Evolutionary conservation across 192 early-diverging fungal genomes (phyloP).

Genomic region (Dissophora ornata): DNA sequence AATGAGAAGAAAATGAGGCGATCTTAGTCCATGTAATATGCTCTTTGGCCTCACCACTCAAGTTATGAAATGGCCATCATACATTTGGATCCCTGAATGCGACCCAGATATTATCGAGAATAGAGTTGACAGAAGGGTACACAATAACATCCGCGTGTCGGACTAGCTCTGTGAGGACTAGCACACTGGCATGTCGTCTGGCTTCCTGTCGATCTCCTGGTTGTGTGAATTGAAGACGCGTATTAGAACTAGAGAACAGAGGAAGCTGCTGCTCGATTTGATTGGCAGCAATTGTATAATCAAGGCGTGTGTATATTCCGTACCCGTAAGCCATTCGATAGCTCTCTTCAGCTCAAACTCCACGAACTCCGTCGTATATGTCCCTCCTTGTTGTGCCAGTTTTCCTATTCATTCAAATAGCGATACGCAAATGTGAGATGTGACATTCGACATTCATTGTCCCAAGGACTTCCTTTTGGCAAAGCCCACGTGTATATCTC

Average conservation of each 20-base stretch:
- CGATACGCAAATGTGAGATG: no score
- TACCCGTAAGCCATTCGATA: slow-evolving; percentile 88
- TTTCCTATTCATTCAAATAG: slow-evolving; percentile 59
- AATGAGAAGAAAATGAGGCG: not conserved
- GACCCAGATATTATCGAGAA: slow-evolving; percentile 87
- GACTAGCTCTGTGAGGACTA: slow-evolving; percentile 80
- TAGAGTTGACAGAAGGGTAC: slow-evolving; percentile 81
- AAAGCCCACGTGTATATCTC: no score
- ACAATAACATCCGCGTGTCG: slow-evolving; percentile 84
- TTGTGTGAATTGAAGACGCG: not conserved
- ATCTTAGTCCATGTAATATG: no score
- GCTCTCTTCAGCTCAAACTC: slow-evolving; percentile 87
- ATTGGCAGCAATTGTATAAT: no score
- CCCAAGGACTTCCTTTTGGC: no score
- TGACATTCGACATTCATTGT: no score
- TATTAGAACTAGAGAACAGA: no score
- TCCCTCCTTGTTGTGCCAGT: slow-evolving; percentile 71
- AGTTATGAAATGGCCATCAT: no score
- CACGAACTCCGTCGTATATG: slow-evolving; percentile 83
- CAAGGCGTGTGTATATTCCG: no score
- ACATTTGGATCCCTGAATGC: slow-evolving; percentile 84
- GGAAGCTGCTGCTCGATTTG: no score
- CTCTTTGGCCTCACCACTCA: no score
- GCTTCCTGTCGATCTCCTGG: slow-evolving; percentile 78
- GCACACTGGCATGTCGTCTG: slow-evolving; percentile 81